Evolutionary conservation across 345 rosid species (phyloP).

Genomic region (Adansonia digitata): DNA sequence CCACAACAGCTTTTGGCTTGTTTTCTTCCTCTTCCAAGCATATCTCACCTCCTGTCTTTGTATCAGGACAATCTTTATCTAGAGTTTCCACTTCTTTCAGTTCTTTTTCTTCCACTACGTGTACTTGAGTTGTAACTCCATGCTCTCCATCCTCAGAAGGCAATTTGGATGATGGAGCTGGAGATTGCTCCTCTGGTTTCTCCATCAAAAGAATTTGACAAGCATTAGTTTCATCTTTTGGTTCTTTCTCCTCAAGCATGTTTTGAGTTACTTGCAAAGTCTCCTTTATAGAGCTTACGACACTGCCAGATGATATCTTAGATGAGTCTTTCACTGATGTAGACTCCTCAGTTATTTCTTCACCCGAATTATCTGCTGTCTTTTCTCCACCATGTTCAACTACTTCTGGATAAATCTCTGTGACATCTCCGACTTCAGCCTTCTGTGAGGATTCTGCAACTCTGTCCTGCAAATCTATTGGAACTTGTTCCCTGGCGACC

Average conservation of each 20-base stretch:
- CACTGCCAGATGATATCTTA: neutral
- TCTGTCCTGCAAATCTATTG: conserved; percentile 18
- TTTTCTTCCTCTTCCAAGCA: neutral
- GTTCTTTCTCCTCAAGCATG: neutral
- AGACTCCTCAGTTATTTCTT: neutral
- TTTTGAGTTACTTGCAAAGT: neutral
- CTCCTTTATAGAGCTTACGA: neutral
- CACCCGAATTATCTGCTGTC: neutral
- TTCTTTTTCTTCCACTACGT: neutral
- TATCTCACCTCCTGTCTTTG: neutral
- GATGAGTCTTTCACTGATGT: neutral
- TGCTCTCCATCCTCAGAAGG: too few relatives aligned
- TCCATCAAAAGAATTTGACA: neutral
- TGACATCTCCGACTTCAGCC: neutral
- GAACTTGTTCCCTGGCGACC: conserved; percentile 14
- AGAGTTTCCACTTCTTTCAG: conserved; percentile 6
- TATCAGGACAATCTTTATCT: neutral
- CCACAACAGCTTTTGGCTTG: neutral
- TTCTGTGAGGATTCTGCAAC: conserved; percentile 20
- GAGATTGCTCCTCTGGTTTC: conserved; percentile 6
- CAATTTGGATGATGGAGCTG: too few relatives aligned
- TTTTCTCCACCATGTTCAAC: conserved; percentile 5
- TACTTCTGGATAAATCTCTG: neutral
- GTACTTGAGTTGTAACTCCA: neutral
- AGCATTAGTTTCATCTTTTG: neutral